A percentile compares a stretch with the other conserved stretches of the same genome.
Conservation (phyloP, 1,284 basidiomycete species). For the Mycena sp. region DNA sequence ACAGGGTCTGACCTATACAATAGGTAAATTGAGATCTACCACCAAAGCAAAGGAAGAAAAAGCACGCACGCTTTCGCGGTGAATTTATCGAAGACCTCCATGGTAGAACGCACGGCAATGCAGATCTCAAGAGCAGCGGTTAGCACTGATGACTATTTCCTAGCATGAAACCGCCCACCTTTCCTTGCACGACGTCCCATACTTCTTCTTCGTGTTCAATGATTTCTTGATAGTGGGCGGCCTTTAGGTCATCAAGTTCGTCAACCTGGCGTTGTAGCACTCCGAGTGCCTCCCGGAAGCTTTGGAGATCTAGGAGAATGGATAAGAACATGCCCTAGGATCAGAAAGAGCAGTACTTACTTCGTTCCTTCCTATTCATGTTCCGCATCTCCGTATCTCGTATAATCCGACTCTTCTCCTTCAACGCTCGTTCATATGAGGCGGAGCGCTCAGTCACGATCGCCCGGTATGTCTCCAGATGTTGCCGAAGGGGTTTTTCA, state of each 20-base stretch:
- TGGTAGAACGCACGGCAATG: constrained; percentile 79
- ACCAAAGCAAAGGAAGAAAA: constrained; percentile 16
- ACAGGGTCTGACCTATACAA: constrained; percentile 82
- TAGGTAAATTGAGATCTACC: constrained; percentile 9
- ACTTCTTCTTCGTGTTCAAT: constrained; percentile 93
- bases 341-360: constrained; percentile 53
- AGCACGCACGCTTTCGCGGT: constrained; percentile 85
- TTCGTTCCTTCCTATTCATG: constrained; percentile 86
- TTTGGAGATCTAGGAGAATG: constrained; percentile 75
- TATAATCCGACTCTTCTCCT: constrained; percentile 87
- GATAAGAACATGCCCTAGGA: neutral
- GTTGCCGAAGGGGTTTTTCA: constrained; percentile 87
- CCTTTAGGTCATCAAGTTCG: constrained; percentile 85
- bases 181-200: constrained; percentile 90
- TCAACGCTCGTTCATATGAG: constrained; percentile 80
- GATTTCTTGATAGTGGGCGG: constrained; percentile 86
- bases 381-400: constrained; percentile 90
- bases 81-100: constrained; percentile 86
- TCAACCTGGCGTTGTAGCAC: constrained; percentile 91
- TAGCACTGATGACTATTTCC: neutral
- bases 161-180: constrained; percentile 60
- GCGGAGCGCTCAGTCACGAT: constrained; percentile 69
- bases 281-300: constrained; percentile 84
- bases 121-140: constrained; percentile 57
- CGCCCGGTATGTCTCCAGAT: constrained; percentile 83